phyloP scores from a whole-genome alignment of 805 yeast species.

The Suhomyces vadensis region DNA sequence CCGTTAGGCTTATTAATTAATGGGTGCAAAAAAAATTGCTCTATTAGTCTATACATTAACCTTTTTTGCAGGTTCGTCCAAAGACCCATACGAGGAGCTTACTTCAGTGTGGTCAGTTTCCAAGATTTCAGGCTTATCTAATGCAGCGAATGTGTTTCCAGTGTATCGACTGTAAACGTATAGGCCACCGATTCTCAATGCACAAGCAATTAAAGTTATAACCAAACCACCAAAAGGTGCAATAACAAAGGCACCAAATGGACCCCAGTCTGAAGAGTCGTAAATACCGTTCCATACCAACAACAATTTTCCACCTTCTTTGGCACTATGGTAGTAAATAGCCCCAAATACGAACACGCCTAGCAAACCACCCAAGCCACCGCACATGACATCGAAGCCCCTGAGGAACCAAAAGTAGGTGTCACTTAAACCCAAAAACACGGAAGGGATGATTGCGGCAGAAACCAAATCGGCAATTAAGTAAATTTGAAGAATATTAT shows the following conservation, averaged over 20 bases:
- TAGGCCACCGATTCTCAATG: conserved; percentile 40
- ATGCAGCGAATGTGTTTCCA: conserved; percentile 45
- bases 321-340: conserved; percentile 69
- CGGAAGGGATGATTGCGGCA: conserved; percentile 79
- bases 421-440: conserved; percentile 75
- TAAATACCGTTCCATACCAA: conserved; percentile 81
- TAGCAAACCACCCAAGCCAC: conserved; percentile 81
- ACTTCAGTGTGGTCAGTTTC: conserved; percentile 16
- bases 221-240: conserved; percentile 82
- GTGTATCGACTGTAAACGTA: conserved; percentile 34
- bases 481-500: conserved; percentile 81
- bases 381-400: conserved; percentile 79
- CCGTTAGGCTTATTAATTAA: too few species aligned
- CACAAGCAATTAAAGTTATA: conserved; percentile 55
- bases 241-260: conserved; percentile 90
- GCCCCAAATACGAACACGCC: conserved; percentile 84
- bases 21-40: too few species aligned
- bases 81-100: conserved; percentile 17
- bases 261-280: conserved; percentile 79
- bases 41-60: conserved; percentile 1
- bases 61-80: conserved; percentile 16
- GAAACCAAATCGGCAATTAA: conserved; percentile 89
- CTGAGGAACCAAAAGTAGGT: conserved; percentile 62
- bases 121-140: conserved; percentile 36
- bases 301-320: conserved; percentile 74